These are phyloP conservation scores for Cladorrhinum sp. DNA, from an alignment of 2,329 filamentous ascomycete species.

Conservation along the genomic window DNA sequence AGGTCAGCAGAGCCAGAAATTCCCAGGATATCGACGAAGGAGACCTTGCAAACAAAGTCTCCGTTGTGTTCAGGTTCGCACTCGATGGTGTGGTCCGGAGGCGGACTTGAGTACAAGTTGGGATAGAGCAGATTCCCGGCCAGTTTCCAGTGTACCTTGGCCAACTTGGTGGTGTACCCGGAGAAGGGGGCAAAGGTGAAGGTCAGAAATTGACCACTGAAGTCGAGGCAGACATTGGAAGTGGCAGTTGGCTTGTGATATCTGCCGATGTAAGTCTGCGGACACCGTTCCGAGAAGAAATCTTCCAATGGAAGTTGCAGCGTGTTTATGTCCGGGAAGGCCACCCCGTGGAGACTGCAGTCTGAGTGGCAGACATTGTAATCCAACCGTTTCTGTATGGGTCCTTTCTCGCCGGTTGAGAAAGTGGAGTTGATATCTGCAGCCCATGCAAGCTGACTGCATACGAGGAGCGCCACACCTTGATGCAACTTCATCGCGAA, in stretches of 20 bases:
- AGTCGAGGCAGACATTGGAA: slow-evolving; percentile 2
- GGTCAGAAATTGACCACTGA: neutral
- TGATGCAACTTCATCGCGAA: neutral
- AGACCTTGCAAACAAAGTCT: slow-evolving; percentile 3
- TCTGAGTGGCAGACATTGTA: slow-evolving; percentile 2
- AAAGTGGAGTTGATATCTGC: neutral
- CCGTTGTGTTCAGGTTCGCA: neutral
- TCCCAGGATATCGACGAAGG: neutral
- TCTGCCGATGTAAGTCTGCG: neutral
- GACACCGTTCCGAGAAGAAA: slow-evolving; percentile 1
- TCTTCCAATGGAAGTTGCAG: slow-evolving; percentile 1
- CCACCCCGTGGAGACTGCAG: slow-evolving; percentile 1
- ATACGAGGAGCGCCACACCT: neutral
- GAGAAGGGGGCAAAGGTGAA: slow-evolving; percentile 3
- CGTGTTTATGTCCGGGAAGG: slow-evolving; percentile 3
- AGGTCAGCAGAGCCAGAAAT: neutral
- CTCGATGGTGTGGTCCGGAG: neutral
- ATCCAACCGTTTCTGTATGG: neutral
- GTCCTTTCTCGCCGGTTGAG: neutral
- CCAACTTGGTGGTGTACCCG: slow-evolving; percentile 1
- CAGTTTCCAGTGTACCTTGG: neutral
- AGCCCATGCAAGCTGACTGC: neutral
- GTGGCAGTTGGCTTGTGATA: neutral
- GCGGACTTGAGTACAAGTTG: neutral
- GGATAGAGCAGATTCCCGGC: neutral